Conservation (phyloP, 2,329 filamentous ascomycete species). For the Colletotrichum falcatum region DNA sequence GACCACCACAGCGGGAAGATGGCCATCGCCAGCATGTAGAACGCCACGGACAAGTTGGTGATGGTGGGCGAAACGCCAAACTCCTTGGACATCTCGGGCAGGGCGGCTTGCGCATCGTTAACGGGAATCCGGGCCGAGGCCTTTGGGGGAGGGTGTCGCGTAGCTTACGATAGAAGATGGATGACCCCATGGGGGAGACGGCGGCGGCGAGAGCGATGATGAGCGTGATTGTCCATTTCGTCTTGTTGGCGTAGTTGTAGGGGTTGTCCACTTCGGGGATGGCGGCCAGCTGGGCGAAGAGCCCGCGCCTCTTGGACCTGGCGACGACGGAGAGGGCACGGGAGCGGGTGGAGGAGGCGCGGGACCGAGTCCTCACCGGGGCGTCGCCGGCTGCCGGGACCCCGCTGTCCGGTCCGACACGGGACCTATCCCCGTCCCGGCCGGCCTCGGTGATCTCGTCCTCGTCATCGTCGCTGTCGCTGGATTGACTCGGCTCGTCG, state of each 20-base stretch:
- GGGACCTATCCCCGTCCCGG: slow-evolving; percentile 23
- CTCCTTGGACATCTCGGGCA: slow-evolving; percentile 72
- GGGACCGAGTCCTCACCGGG: slow-evolving; percentile 46
- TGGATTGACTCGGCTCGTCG: slow-evolving; percentile 30
- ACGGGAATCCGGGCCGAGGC: neutral
- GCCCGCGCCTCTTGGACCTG: slow-evolving; percentile 70
- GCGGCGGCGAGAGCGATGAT: slow-evolving; percentile 82
- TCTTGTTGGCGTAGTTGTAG: slow-evolving; percentile 76
- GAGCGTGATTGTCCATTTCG: slow-evolving; percentile 87
- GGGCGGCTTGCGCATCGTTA: slow-evolving; percentile 66
- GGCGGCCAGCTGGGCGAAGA: slow-evolving; percentile 77
- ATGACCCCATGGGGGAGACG: slow-evolving; percentile 84
- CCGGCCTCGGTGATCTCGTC: slow-evolving; percentile 30
- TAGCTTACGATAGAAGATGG: slow-evolving; percentile 82
- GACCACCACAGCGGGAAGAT: slow-evolving; percentile 92
- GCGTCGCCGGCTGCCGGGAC: slow-evolving; percentile 23
- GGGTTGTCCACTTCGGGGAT: slow-evolving; percentile 84
- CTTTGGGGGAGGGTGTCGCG: neutral
- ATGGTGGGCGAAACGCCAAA: slow-evolving; percentile 73
- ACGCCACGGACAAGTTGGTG: slow-evolving; percentile 79
- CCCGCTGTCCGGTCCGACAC: slow-evolving; percentile 15
- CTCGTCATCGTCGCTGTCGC: slow-evolving; percentile 24
- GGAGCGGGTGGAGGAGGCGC: slow-evolving; percentile 55
- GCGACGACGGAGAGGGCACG: slow-evolving; percentile 56
- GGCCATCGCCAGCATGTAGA: slow-evolving; percentile 87